A percentile compares a stretch with the other conserved stretches of the same genome.
Conservation (phyloP, 2,329 filamentous ascomycete species). For the Ilyonectria sp. region DNA sequence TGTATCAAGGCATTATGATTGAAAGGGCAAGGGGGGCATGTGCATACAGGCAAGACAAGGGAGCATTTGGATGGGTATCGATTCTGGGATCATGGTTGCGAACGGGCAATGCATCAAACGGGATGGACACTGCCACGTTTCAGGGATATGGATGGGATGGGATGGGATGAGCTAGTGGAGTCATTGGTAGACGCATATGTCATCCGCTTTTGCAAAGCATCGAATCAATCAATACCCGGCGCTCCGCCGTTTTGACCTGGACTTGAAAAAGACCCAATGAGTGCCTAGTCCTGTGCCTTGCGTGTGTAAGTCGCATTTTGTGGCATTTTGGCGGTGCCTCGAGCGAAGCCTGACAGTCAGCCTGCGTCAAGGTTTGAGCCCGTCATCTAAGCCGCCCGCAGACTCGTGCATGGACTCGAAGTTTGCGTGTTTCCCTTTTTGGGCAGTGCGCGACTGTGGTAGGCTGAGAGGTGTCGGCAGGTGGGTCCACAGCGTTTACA, state of each 20-base stretch:
- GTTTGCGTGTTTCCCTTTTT: slow-evolving; percentile 2
- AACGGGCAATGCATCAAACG: slow-evolving; percentile 35
- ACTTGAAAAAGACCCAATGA: slow-evolving; percentile 3
- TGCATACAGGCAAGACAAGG: slow-evolving; percentile 10
- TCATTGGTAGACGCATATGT: slow-evolving; percentile 31
- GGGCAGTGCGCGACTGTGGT: slow-evolving; percentile 1
- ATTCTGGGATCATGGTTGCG: slow-evolving; percentile 27
- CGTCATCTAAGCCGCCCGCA: slow-evolving; percentile 14
- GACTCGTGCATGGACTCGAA: slow-evolving; percentile 10
- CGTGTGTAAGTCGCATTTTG: slow-evolving; percentile 5
- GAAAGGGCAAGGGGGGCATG: slow-evolving; percentile 11
- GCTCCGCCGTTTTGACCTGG: slow-evolving; percentile 22
- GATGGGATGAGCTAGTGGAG: slow-evolving; percentile 29
- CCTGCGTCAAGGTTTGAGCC: slow-evolving; percentile 23
- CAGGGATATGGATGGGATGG: slow-evolving; percentile 28
- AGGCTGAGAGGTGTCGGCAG: neutral
- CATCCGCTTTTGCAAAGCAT: slow-evolving; percentile 22
- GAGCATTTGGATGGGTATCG: slow-evolving; percentile 19
- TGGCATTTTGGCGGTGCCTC: slow-evolving; percentile 15
- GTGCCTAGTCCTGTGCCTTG: slow-evolving; percentile 17
- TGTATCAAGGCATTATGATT: slow-evolving; percentile 32
- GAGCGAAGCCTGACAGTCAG: slow-evolving; percentile 32
- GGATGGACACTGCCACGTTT: slow-evolving; percentile 43
- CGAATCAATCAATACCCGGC: slow-evolving; percentile 26
- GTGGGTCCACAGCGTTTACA: neutral